Evolutionary conservation across 805 yeast species (phyloP), one percentile per base, ranked within the genome.

Genomic region (Cyberlindnera japonica): DNA sequence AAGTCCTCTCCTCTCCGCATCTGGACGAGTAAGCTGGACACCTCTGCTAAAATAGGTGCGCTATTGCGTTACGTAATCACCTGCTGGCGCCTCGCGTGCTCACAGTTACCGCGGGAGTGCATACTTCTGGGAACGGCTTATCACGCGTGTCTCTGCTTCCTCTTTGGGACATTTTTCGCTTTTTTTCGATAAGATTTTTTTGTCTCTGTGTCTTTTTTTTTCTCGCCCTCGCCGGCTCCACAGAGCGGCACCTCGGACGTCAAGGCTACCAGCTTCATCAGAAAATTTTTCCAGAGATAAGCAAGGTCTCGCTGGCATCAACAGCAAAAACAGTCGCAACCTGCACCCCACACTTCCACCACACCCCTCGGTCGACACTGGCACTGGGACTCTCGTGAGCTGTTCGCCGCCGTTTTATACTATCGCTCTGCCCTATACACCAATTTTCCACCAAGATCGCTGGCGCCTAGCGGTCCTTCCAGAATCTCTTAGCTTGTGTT

Each of bases 111-210:
- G 30, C 30, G 36, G 15, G 18, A 27, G 15, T 9, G 41, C 30
- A 35, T 33, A 39, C 14, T 18, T 16, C 18, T 19, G 14, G 33
- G 40, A 40, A 41, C 24, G 18, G 17, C 44, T 41, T 41, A 41
- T 41, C 44, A 35, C 37, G 40, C 35, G 15, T 7, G 22, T 3
- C 14, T 13, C 20, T 13, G 20, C 15, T 27, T 36, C 35, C 35
- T 14, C 14, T 13, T 18, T 5, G 18, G 36, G 19, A 8, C 8
- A n/a, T 30, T 29, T 29, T 26, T 14, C 36, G 35, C 25, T 11
- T 18, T 36, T 36, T 41, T 15, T 41, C 40, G 44, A 41, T 41
- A 41, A 41, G 44, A 41, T 36, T 41, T 37, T 32, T 27, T 23
- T 27, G 13, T 10, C 9, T 11, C 18, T 27, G 12, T 27, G 11